Percentiles rank a stretch among this genome's conserved stretches.
Evolutionary conservation across 192 early-diverging fungal species (phyloP).

Genomic region (Coemansia erecta): DNA sequence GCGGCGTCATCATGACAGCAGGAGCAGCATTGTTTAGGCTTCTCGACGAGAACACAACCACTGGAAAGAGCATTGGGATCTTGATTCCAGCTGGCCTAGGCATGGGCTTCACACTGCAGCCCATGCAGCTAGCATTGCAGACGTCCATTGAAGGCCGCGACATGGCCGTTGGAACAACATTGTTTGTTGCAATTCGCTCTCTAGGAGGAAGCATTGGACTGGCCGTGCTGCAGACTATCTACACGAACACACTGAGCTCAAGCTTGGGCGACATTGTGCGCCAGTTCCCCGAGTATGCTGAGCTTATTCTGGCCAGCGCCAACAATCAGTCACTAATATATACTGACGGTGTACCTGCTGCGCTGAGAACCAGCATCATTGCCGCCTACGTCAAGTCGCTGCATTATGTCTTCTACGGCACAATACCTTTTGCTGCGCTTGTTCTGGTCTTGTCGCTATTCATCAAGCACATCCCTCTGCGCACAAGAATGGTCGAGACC

Average conservation of each 20-base stretch:
- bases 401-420: constrained; percentile 57
- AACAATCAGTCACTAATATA: constrained; percentile 43
- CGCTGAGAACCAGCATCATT: constrained; percentile 16
- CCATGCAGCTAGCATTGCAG: constrained; percentile 68
- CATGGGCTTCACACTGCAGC: constrained; percentile 59
- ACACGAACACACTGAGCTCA: constrained; percentile 44
- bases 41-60: constrained; percentile 50
- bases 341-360: constrained; percentile 25
- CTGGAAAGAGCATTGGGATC: constrained; percentile 55
- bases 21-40: constrained; percentile 58
- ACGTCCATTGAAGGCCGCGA: constrained; percentile 55
- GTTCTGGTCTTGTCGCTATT: constrained; percentile 52
- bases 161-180: constrained; percentile 65
- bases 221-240: constrained; percentile 56
- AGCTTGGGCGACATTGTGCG: constrained; percentile 3
- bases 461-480: constrained; percentile 49
- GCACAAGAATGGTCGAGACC: constrained; percentile 2
- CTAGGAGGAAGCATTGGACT: constrained; percentile 61
- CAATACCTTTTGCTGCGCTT: constrained; percentile 54
- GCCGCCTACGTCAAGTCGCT: constrained; percentile 56
- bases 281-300: constrained; percentile 20
- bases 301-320: constrained; percentile 8
- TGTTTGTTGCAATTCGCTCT: constrained; percentile 62
- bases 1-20: constrained; percentile 50
- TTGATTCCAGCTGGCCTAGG: constrained; percentile 57